Conservation (phyloP, 1,284 basidiomycete genomes). For the Moesziomyces sp. region DNA sequence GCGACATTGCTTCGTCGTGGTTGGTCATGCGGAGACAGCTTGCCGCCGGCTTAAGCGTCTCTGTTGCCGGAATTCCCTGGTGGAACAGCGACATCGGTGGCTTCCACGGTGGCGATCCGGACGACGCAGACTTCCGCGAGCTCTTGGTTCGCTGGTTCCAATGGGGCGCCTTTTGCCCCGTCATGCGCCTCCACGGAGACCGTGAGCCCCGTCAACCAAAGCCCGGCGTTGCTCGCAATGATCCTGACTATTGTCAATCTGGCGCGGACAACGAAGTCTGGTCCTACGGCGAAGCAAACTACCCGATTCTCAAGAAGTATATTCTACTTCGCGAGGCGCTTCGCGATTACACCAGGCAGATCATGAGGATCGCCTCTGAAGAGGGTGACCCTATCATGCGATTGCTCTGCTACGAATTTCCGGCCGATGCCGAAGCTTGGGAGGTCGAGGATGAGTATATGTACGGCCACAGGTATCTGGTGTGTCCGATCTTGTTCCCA, state of each 20-base stretch:
- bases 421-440: slow-evolving; percentile 12
- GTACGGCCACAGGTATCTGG: slow-evolving; percentile 27
- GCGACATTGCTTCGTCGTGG: slow-evolving; percentile 39
- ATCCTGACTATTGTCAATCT: slow-evolving; percentile 13
- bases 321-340: slow-evolving; percentile 14
- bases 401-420: slow-evolving; percentile 29
- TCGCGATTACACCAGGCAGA: slow-evolving; percentile 13
- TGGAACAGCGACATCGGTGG: slow-evolving; percentile 42
- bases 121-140: slow-evolving; percentile 20
- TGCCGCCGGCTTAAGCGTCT: slow-evolving; percentile 18
- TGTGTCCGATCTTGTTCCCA: slow-evolving; percentile 18
- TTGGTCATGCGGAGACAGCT: slow-evolving; percentile 22
- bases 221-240: slow-evolving; percentile 10
- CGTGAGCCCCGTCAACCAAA: slow-evolving; percentile 30
- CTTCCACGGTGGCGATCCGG: slow-evolving; percentile 35
- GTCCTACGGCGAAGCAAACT: slow-evolving; percentile 19
- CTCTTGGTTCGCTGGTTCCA: slow-evolving; percentile 35
- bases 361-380: slow-evolving; percentile 11
- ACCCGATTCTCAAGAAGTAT: slow-evolving; percentile 23
- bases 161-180: slow-evolving; percentile 34
- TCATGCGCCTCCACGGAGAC: slow-evolving; percentile 36
- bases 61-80: slow-evolving; percentile 27
- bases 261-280: slow-evolving; percentile 35
- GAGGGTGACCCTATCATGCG: slow-evolving; percentile 27
- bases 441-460: slow-evolving; percentile 29